These are phyloP conservation scores for Eutypa lata DNA, from an alignment of 2,329 filamentous ascomycete species.

Conservation along the genomic window DNA sequence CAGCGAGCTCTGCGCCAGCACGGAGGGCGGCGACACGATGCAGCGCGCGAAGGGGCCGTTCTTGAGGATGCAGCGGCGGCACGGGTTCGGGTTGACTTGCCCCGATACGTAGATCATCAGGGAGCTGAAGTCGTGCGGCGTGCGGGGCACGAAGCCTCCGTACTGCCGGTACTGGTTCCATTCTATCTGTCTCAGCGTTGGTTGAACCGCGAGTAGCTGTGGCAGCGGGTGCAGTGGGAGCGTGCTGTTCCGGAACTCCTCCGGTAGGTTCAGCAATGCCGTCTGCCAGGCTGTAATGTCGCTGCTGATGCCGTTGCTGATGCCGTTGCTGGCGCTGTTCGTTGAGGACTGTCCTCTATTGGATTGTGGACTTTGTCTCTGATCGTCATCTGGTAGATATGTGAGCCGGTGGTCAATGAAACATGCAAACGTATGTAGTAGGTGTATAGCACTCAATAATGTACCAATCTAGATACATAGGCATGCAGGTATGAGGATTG, in stretches of 20 bases:
- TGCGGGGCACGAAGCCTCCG: conserved; percentile 23
- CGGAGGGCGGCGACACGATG: conserved; percentile 20
- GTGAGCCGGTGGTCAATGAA: not conserved
- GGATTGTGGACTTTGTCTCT: not conserved
- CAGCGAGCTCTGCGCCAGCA: conserved; percentile 19
- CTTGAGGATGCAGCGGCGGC: conserved; percentile 21
- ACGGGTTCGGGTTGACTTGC: conserved; percentile 26
- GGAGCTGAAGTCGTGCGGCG: conserved; percentile 21
- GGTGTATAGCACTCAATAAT: no score
- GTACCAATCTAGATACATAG: no score
- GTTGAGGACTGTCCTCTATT: conserved; percentile 3
- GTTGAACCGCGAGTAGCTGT: conserved; percentile 17
- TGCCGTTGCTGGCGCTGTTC: no score
- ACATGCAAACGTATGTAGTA: not conserved
- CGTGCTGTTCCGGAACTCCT: conserved; percentile 12
- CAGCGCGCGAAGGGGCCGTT: conserved; percentile 26
- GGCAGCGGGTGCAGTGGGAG: conserved; percentile 19
- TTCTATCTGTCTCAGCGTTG: conserved; percentile 20
- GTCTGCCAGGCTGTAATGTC: conserved; percentile 23
- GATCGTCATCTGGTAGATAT: not conserved
- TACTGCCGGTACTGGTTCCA: conserved; percentile 26
- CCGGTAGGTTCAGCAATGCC: conserved; percentile 17
- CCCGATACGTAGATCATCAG: conserved; percentile 28
- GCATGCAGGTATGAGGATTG: not conserved
- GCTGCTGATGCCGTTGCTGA: conserved; percentile 7